Evolutionary conservation across 1,284 basidiomycete genomes (phyloP).

Genomic region (Ceratobasidium sp.): DNA sequence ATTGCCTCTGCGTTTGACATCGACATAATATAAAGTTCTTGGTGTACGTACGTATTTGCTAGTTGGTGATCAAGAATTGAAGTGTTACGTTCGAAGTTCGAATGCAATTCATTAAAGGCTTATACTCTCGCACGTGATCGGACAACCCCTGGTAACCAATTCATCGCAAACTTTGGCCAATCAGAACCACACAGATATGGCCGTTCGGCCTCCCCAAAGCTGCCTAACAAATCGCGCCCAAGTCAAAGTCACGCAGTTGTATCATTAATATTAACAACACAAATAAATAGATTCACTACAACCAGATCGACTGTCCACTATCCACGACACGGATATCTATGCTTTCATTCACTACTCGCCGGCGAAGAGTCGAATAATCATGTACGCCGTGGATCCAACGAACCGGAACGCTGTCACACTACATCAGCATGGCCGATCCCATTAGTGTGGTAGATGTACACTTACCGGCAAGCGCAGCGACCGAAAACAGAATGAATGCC

Average conservation of each 20-base stretch:
- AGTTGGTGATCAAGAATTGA: no score
- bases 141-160: no score
- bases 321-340: neutral
- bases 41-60: no score
- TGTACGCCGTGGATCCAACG: constrained; percentile 78
- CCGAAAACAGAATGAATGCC: constrained; percentile 83
- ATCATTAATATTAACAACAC: neutral
- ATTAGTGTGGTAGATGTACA: constrained; percentile 48
- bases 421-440: neutral
- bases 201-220: neutral
- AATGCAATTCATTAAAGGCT: no score
- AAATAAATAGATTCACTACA: neutral
- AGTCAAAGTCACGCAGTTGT: neutral
- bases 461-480: constrained; percentile 86
- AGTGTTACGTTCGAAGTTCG: no score
- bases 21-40: no score
- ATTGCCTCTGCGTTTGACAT: no score
- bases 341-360: constrained; percentile 66
- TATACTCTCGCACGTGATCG: no score
- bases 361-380: constrained; percentile 82
- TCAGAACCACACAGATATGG: neutral
- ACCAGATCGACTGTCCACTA: neutral
- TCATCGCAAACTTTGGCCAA: no score
- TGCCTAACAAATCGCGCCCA: neutral
- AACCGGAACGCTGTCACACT: constrained; percentile 75